Evolutionary conservation across 2,329 filamentous ascomycete species (phyloP).

Genomic region (Rutstroemia sp.): DNA sequence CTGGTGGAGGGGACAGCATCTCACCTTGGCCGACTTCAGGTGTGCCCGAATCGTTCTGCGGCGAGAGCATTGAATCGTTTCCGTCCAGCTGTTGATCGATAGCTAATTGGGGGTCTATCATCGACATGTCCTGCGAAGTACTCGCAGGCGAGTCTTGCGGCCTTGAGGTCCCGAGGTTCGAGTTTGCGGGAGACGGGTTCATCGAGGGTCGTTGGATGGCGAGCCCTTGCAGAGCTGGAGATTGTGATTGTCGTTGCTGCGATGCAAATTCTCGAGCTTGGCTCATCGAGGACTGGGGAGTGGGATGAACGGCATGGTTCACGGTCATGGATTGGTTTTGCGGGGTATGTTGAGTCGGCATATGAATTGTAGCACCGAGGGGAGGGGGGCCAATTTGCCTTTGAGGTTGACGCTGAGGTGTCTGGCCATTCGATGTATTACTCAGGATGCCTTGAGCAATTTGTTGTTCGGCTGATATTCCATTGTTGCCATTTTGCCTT

Average conservation of each 20-base stretch:
- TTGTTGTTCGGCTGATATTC: conserved; percentile 29
- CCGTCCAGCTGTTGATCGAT: conserved; percentile 24
- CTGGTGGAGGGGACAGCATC: conserved; percentile 41
- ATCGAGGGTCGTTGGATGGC: conserved; percentile 19
- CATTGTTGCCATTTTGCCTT: conserved; percentile 21
- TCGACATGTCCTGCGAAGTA: conserved; percentile 25
- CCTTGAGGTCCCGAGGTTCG: conserved; percentile 15
- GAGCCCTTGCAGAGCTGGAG: conserved; percentile 23
- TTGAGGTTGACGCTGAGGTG: conserved; percentile 24
- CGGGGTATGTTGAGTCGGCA: conserved; percentile 23
- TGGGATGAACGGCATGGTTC: conserved; percentile 26
- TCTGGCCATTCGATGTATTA: conserved; percentile 18
- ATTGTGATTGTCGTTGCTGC: conserved; percentile 24
- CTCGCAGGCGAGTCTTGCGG: conserved; percentile 22
- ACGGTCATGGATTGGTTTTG: conserved; percentile 25
- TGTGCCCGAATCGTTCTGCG: conserved; percentile 3
- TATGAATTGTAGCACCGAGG: conserved; percentile 28
- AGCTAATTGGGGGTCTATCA: conserved; percentile 30
- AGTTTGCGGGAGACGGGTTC: conserved; percentile 23
- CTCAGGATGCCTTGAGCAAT: conserved; percentile 29
- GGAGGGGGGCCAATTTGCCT: conserved; percentile 19
- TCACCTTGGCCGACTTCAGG: conserved; percentile 22
- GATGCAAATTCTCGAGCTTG: conserved; percentile 14
- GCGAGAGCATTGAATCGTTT: conserved; percentile 16
- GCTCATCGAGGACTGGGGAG: conserved; percentile 14